Base-by-base conservation (phyloP, 108 stramenopile genomes). In the Fistulifera solaris region DNA sequence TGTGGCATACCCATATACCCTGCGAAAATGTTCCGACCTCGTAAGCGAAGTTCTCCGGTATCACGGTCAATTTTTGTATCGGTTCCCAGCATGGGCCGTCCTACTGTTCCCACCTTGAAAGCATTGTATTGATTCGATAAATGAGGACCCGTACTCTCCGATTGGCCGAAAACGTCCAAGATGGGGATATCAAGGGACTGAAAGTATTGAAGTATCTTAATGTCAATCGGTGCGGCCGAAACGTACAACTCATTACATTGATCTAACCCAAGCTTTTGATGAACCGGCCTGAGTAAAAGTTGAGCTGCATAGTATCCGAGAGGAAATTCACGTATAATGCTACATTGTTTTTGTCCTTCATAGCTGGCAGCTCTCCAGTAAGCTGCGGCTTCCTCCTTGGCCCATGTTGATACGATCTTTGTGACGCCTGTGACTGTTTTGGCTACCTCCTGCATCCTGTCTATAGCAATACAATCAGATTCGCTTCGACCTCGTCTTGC, bases 91-190 rank as follows among this genome's bases (percentile, higher is more conserved):
- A 75, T 27, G 13, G 64, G 63, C 5, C 67, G 61, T 22, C 68
- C 68, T 25, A 40, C 25, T 7, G 64, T 61, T 19, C 73, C 72
- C 14, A 67, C 45, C 58, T 68, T 61, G 35, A 75, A 81, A 0
- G 70, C 76, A 16, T 42, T 18, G 18, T 62, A 48, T 41, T 53
- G 40, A 59, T 73, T 76, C 44, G 52, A 44, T 13, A 82, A 74
- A 41, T 77, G 74, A 13, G 86, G 75, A 0, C 86, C 86, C 11
- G 82, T 79, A 63, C 80, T 81, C 56, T 87, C 81, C 16, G 78
- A 77, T 52, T 81, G 79, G 4, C 86, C 82, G 59, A 81, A 87
- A 19, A 84, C 19, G 43, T 66, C 86, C 38, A 52, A 42, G 53
- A 87, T 70, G 24, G 77, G 81, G 41, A 87, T 83, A 56, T 81